Base-by-base conservation (phyloP, 768 basidiomycete genomes). In the Pseudohyphozyma bogoriensis region DNA sequence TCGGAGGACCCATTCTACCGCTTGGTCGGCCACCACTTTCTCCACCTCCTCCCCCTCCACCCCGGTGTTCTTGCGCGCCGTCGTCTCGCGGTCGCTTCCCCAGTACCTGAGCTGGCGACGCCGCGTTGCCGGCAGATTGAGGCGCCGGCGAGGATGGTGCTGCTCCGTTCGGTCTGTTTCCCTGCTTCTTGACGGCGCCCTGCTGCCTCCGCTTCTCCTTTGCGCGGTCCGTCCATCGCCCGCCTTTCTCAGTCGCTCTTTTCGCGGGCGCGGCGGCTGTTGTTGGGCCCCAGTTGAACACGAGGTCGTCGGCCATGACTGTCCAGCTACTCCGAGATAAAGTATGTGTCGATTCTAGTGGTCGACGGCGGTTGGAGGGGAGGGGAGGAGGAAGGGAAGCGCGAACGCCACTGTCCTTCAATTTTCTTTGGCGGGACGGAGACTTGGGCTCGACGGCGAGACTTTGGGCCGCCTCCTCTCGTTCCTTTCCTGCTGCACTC, bases 161-260 rank as follows among this genome's bases (percentile, higher is more conserved):
- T 3, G 69, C 29, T 59, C 73, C 70, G 57, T 76, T 73, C n/a
- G 76, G 74, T n/a, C n/a, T n/a, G n/a, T n/a, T n/a, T n/a, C n/a
- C n/a, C 29, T 68, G 68, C 40, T 75, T 71, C 59, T 74, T 75
- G 1, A 72, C 68, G 1, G 31, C 67, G 84, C 84, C 26, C 47
- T 62, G 46, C 52, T 59, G 15, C 54, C 11, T 32, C 40, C 52
- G 56, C 37, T 62, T 59, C 31, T 62, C 33, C 26, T 72, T 78
- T 58, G 65, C 85, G 86, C 89, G 80, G 71, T 78, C 76, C 4
- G 76, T 76, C 76, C 77, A 76, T 35, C 74, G 59, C 4, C 76
- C 76, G 28, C 74, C 74, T 57, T 74, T 76, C 60, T 72, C 68
- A 22, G 65, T 63, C 33, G 67, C 68, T 11, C 51, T n/a, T n/a